Conservation (phyloP, 495 filamentous ascomycete species). For the Aspergillus campestris region DNA sequence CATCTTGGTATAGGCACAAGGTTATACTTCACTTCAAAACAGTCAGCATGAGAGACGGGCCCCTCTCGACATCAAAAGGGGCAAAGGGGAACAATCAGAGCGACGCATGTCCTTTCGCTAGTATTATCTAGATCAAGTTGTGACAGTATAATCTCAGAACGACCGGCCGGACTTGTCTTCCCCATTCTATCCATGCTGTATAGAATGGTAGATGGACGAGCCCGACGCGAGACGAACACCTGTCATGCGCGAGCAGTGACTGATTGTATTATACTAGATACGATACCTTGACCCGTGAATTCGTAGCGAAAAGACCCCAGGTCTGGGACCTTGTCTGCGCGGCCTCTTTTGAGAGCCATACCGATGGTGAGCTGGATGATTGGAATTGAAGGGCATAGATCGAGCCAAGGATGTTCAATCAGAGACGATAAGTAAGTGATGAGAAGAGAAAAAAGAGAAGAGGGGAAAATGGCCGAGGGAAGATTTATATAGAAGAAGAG, state of each 20-base stretch:
- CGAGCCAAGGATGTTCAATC: constrained; percentile 1
- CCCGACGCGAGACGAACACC: constrained; percentile 39
- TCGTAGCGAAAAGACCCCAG: constrained; percentile 23
- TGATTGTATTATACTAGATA: constrained; percentile 38
- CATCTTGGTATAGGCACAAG: constrained; percentile 41
- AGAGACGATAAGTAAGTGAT: constrained; percentile 6
- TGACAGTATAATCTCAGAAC: constrained; percentile 63
- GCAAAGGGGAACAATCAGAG: constrained; percentile 44
- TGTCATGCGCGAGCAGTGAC: constrained; percentile 50
- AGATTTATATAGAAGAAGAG: too few species aligned
- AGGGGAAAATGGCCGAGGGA: constrained; percentile 4
- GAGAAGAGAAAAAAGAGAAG: constrained; percentile 8
- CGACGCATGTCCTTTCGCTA: constrained; percentile 71
- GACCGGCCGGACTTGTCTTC: constrained; percentile 11
- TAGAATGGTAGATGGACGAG: constrained; percentile 1
- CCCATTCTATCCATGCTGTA: neutral
- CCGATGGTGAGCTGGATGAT: constrained; percentile 9
- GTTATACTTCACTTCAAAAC: constrained; percentile 21
- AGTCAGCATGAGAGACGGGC: constrained; percentile 16
- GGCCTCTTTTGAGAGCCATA: constrained; percentile 33
- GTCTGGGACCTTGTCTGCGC: constrained; percentile 18
- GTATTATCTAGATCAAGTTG: constrained; percentile 82
- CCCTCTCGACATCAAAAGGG: constrained; percentile 8
- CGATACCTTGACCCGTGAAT: constrained; percentile 49
- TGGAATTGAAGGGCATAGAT: neutral